Conservation (phyloP, 2,329 filamentous ascomycete species). For the Xylaria sp. region DNA sequence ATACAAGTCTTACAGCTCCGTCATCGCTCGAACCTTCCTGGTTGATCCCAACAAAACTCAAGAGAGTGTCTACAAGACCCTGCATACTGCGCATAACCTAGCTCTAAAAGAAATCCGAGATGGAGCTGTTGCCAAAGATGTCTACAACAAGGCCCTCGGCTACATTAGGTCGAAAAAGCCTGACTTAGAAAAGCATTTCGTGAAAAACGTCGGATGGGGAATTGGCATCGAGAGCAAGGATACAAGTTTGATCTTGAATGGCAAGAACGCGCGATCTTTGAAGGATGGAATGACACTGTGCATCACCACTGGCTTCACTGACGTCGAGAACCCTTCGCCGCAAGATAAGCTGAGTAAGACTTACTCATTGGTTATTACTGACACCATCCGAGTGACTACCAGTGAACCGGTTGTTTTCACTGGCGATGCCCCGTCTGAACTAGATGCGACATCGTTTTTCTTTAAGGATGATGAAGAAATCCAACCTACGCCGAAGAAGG, state of each 20-base stretch:
- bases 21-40: constrained; percentile 92
- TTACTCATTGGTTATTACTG: constrained; percentile 90
- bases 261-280: constrained; percentile 82
- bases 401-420: constrained; percentile 90
- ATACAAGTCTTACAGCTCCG: constrained; percentile 95
- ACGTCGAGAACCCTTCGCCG: constrained; percentile 85
- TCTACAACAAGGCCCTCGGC: constrained; percentile 86
- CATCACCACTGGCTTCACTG: constrained; percentile 88
- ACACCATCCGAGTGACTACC: constrained; percentile 88
- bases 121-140: constrained; percentile 85
- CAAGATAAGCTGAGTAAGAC: constrained; percentile 90
- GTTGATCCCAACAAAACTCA: constrained; percentile 97
- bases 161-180: constrained; percentile 91
- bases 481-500: constrained; percentile 86
- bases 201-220: constrained; percentile 90
- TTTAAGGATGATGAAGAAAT: constrained; percentile 96
- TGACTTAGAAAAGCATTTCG: constrained; percentile 92
- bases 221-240: constrained; percentile 94
- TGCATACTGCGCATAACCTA: constrained; percentile 85
- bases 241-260: constrained; percentile 82
- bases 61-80: constrained; percentile 91
- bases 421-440: constrained; percentile 87
- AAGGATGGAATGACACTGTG: constrained; percentile 98
- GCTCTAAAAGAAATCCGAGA: constrained; percentile 92
- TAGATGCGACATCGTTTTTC: constrained; percentile 96